Evolutionary conservation across 176 grass and related monocot genomes (phyloP).

Genomic region (Musa troglodytarum): DNA sequence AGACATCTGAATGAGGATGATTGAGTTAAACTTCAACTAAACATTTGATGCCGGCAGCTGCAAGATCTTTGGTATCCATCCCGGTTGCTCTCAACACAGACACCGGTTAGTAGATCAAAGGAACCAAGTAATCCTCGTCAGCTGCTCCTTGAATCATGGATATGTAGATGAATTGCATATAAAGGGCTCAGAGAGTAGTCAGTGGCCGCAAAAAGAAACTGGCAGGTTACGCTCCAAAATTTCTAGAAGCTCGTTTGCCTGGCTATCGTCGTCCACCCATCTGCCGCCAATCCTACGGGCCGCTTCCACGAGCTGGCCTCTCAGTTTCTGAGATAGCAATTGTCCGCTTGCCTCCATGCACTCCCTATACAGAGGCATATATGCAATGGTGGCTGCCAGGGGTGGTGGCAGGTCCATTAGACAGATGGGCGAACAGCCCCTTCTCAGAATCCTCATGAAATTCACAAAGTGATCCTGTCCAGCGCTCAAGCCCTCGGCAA

Average conservation of each 20-base stretch:
- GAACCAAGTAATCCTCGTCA: no score
- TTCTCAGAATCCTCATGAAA: constrained; percentile 46
- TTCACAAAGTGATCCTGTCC: constrained; percentile 56
- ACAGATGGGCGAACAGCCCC: constrained; percentile 41
- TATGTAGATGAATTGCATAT: background rate
- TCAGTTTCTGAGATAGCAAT: constrained; percentile 70
- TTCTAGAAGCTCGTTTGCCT: constrained; percentile 56
- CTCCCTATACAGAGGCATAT: constrained; percentile 73
- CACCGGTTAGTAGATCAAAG: no score
- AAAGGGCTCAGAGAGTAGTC: background rate
- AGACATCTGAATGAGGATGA: no score
- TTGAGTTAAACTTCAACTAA: no score
- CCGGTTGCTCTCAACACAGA: no score
- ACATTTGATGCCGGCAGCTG: no score
- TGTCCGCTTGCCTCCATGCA: constrained; percentile 44
- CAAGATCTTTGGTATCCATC: no score
- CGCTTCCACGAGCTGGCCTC: constrained; percentile 86
- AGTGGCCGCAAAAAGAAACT: constrained; percentile 23
- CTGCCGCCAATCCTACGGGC: constrained; percentile 39
- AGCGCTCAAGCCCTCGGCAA: constrained; percentile 27
- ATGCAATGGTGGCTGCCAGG: constrained; percentile 74
- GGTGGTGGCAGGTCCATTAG: constrained; percentile 50
- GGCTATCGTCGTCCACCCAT: constrained; percentile 39
- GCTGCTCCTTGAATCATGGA: no score
- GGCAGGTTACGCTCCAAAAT: constrained; percentile 89